A percentile compares a stretch with the other conserved stretches of the same genome.
These are phyloP conservation scores for Zygoascus flipseniorum DNA, from an alignment of 805 yeast genomes.

Conservation along the genomic window DNA sequence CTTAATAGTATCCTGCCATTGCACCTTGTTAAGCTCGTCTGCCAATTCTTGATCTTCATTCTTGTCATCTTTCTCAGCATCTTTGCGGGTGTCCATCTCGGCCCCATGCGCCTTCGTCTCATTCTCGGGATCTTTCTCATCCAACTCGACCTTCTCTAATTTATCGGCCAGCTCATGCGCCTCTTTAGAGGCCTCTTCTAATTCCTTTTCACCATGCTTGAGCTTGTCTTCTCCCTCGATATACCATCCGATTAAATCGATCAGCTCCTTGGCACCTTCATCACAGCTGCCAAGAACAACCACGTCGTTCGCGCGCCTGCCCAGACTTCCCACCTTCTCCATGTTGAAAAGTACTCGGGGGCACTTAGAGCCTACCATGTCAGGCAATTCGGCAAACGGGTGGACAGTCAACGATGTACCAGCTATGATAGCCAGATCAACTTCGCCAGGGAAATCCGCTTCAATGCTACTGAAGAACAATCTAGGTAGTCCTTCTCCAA, in stretches of 20 bases:
- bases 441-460: conserved; percentile 37
- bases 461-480: conserved; percentile 67
- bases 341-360: conserved; percentile 63
- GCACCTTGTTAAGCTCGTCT: not conserved
- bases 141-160: not conserved
- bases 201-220: not conserved
- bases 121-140: not conserved
- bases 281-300: conserved; percentile 60
- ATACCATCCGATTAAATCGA: conserved; percentile 54
- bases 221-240: not conserved
- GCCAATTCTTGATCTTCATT: not conserved
- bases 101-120: not conserved
- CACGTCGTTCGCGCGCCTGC: conserved; percentile 52
- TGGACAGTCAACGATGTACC: conserved; percentile 87
- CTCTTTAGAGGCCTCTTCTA: conserved; percentile 14
- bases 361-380: conserved; percentile 43
- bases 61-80: not conserved
- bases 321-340: conserved; percentile 65
- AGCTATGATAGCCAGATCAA: conserved; percentile 75
- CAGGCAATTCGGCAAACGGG: conserved; percentile 83
- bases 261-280: conserved; percentile 46
- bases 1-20: no score
- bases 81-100: not conserved
- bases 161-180: not conserved
- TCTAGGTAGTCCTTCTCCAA: conserved; percentile 79